Percentiles rank a stretch among this genome's conserved stretches.
Evolutionary conservation across 2,329 filamentous ascomycete genomes (phyloP).

Genomic region (Microdochium trichocladiopsis): DNA sequence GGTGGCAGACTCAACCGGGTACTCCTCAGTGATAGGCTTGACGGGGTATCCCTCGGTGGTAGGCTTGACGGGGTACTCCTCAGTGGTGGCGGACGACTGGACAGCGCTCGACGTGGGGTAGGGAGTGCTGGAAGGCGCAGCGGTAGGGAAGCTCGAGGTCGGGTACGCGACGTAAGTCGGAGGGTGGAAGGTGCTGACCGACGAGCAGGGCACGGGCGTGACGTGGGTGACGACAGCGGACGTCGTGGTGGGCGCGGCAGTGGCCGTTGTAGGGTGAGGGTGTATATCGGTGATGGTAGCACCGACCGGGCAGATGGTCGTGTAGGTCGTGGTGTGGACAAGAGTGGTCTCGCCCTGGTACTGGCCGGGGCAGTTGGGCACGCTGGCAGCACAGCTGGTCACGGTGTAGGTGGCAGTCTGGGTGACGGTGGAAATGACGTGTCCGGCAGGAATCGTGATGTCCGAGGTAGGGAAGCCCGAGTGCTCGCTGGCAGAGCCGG

Average conservation of each 20-base stretch:
- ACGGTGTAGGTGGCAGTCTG: constrained; percentile 18
- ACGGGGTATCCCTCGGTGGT: not conserved
- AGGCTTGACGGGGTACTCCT: not conserved
- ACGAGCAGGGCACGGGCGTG: constrained; percentile 7
- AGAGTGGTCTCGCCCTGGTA: constrained; percentile 25
- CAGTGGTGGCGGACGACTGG: constrained; percentile 7
- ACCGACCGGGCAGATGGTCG: constrained; percentile 19
- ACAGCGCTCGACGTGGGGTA: constrained; percentile 6
- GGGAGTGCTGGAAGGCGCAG: constrained; percentile 11
- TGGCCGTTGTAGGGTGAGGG: constrained; percentile 7
- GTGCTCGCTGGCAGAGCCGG: constrained; percentile 1
- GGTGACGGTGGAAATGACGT: constrained; percentile 13
- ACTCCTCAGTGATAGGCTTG: constrained; percentile 1
- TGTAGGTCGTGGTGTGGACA: constrained; percentile 21
- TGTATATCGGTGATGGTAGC: constrained; percentile 12
- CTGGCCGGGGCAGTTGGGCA: constrained; percentile 30
- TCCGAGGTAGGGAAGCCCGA: not conserved
- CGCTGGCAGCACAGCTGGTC: constrained; percentile 27
- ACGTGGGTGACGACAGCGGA: constrained; percentile 5
- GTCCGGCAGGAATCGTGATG: constrained; percentile 2
- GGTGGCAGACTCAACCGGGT: not conserved
- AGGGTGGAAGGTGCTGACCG: constrained; percentile 9
- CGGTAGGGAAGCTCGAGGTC: not conserved
- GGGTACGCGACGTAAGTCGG: constrained; percentile 4
- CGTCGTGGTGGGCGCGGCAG: not conserved